Evolutionary conservation across 108 stramenopile species (phyloP).

Genomic region (Skeletonema potamos): DNA sequence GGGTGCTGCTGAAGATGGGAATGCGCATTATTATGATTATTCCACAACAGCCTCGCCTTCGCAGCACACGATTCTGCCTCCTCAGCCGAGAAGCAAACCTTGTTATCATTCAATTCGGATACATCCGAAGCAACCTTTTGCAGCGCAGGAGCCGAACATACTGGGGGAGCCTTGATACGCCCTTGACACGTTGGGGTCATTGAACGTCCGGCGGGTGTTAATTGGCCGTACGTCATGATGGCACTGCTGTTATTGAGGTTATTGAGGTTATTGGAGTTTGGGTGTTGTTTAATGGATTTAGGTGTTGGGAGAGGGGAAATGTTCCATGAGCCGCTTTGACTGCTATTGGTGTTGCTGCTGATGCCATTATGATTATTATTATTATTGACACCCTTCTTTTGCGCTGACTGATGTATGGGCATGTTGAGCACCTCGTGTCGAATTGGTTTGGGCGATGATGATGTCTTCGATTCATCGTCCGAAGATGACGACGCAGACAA

Average conservation of each 20-base stretch:
- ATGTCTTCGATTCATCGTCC: neutral
- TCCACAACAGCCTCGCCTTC: slow-evolving; percentile 7
- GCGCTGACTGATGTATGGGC: neutral
- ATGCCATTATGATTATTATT: neutral
- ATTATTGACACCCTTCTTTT: neutral
- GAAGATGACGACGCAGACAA: neutral
- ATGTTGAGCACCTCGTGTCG: neutral
- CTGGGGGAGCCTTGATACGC: slow-evolving; percentile 33
- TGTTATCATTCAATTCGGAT: neutral
- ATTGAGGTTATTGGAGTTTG: neutral
- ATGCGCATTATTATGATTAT: neutral
- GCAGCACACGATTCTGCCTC: slow-evolving; percentile 22
- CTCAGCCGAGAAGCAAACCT: slow-evolving; percentile 13
- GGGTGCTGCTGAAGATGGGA: no score
- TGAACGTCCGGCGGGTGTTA: slow-evolving; percentile 18
- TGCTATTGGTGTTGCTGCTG: neutral
- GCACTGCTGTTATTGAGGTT: neutral
- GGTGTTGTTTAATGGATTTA: slow-evolving; percentile 1
- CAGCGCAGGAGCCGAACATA: slow-evolving; percentile 11
- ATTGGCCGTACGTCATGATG: neutral
- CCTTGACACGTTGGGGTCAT: slow-evolving; percentile 30
- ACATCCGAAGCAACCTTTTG: slow-evolving; percentile 18
- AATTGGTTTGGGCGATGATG: neutral
- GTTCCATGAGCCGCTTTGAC: neutral
- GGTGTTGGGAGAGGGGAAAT: slow-evolving; percentile 14